A percentile compares a stretch with the other conserved stretches of the same genome.
Conservation (phyloP, 306 rosid genomes). For the Cucurbita moschata region DNA sequence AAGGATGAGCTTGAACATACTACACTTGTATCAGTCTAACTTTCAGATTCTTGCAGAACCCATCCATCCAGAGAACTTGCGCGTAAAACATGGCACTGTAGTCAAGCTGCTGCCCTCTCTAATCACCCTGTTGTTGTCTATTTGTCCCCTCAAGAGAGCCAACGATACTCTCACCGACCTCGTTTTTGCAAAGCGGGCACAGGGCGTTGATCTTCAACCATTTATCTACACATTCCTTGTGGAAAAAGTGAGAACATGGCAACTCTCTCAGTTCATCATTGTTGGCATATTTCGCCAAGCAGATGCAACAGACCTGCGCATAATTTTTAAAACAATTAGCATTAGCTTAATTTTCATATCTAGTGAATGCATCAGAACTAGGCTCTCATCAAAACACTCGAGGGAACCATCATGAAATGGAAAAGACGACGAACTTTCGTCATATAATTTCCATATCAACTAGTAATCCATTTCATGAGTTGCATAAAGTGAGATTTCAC, state of each 20-base stretch:
- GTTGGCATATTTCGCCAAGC: constrained; percentile 72
- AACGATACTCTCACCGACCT: constrained; percentile 39
- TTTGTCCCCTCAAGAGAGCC: constrained; percentile 27
- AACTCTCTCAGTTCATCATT: constrained; percentile 80
- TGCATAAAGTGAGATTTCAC: not conserved
- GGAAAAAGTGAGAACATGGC: constrained; percentile 87
- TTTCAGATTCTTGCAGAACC: not conserved
- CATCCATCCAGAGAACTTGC: not conserved
- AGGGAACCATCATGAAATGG: not conserved
- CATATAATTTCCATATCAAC: too few species aligned
- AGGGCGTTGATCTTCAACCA: constrained; percentile 86
- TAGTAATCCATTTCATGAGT: too few species aligned
- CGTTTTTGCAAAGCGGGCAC: constrained; percentile 90
- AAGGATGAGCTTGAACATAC: not conserved
- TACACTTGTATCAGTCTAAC: not conserved
- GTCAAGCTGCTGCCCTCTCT: not conserved
- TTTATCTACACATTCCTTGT: constrained; percentile 88
- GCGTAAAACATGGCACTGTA: not conserved
- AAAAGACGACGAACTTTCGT: not conserved
- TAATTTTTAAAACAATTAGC: constrained; percentile 4
- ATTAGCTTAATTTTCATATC: not conserved
- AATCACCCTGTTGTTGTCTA: constrained; percentile 30
- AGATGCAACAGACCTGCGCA: constrained; percentile 86
- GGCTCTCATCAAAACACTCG: not conserved
- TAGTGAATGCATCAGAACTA: not conserved